These are phyloP conservation scores for Coemansia sp. DNA, from an alignment of 192 early-diverging fungal species.

Conservation along the genomic window DNA sequence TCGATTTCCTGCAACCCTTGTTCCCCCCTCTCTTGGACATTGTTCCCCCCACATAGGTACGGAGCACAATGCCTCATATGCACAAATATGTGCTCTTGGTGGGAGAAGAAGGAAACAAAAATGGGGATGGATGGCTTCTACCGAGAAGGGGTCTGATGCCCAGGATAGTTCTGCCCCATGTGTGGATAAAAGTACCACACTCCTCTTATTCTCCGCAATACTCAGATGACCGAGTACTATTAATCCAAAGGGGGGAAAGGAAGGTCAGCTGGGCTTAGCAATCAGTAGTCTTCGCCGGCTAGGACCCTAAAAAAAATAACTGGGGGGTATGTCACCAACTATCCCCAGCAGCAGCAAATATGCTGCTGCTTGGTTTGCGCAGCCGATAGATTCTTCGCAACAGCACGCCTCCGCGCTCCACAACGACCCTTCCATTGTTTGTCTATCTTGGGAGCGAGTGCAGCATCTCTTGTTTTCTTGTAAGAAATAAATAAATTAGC, in stretches of 20 bases:
- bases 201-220: constrained; percentile 10
- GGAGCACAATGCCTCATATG: neutral
- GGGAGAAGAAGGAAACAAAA: neutral
- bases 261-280: neutral
- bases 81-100: neutral
- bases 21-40: neutral
- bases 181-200: neutral
- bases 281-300: neutral
- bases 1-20: constrained; percentile 10
- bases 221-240: neutral
- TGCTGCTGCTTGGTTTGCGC: neutral
- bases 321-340: neutral
- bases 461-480: neutral
- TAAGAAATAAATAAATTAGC: neutral
- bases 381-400: constrained; percentile 6
- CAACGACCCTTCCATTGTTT: constrained; percentile 6
- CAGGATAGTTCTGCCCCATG: constrained; percentile 11
- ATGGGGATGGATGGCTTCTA: constrained; percentile 6
- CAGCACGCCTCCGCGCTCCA: neutral
- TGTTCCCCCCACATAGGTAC: neutral
- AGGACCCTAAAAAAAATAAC: constrained; percentile 6
- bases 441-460: neutral
- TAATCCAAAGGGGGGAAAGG: neutral
- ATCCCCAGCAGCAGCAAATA: neutral
- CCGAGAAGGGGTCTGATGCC: constrained; percentile 3